Evolutionary conservation across 306 rosid genomes (phyloP), one percentile per base, ranked within the genome.

Genomic region (Pyrus pyrifolia): DNA sequence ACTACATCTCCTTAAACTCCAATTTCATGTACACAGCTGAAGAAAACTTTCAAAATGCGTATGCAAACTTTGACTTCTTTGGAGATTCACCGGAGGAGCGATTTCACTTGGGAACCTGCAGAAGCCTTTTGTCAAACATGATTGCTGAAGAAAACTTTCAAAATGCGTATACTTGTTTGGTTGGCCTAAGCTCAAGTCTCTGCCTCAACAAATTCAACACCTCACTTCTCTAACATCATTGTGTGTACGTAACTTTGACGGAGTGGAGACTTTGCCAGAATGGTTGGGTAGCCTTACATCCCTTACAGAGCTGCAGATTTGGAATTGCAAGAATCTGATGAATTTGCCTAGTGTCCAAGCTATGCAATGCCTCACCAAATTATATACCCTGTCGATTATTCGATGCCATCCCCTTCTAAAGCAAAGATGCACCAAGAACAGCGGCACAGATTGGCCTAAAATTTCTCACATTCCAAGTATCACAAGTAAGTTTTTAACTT

Each of bases 81-180:
- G 99, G 97, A 75, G 97, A 95, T 81, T 96, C 96, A 31, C 99
- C 99, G 38, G 97, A 90, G 89, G 97, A 87, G 88, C 86, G 85
- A 72, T 95, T 95, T 72, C 92, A 92, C 84, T 88, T 95, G 88
- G 88, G 88, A 82, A 90, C 86, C 82, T 92, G 97, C 78, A 88
- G 89, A 76, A 86, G 86, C 75, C 97, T 92, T 76, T 92, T 75
- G 93, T 95, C 73, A 92, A 92, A 89, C 96, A 90, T 23, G 23
- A 23, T 23, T 23, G 23, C 23, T 23, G 23, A 23, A 23, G 23
- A 23, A 23, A 23, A 23, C 23, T 23, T 23, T 23, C 23, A 23
- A 23, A 23, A 23, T 23, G 23, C 23, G 23, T 23, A 23, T 23
- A 23, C 23, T 23, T 23, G 23, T 23, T 23, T 23, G 60, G 60